Percentiles rank a stretch among this genome's conserved stretches.
These are phyloP conservation scores for Aspergillus versicolor DNA, from an alignment of 2,329 filamentous ascomycete genomes.

Conservation along the genomic window DNA sequence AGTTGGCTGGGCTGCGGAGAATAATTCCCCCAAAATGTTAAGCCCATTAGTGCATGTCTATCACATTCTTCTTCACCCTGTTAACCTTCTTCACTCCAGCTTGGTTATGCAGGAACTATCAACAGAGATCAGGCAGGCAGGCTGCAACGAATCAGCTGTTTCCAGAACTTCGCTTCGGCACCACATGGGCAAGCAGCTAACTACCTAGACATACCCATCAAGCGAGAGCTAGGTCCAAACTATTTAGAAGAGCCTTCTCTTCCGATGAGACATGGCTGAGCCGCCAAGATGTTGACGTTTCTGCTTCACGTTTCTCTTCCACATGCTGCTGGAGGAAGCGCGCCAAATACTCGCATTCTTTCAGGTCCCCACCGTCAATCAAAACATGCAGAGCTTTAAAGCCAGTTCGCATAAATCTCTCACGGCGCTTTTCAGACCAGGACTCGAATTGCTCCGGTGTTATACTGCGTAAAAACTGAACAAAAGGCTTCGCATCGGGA, in stretches of 20 bases:
- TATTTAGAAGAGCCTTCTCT: slow-evolving; percentile 26
- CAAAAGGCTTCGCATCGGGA: slow-evolving; percentile 32
- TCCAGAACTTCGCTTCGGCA: background rate
- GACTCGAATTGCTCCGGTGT: slow-evolving; percentile 20
- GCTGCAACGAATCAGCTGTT: background rate
- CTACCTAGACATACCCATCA: slow-evolving; percentile 11
- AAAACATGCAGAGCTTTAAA: slow-evolving; percentile 41
- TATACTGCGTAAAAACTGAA: slow-evolving; percentile 27
- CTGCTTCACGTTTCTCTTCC: slow-evolving; percentile 21
- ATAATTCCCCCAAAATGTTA: slow-evolving; percentile 4
- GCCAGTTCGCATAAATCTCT: slow-evolving; percentile 32
- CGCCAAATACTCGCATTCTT: slow-evolving; percentile 31
- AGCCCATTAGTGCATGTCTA: slow-evolving; percentile 2
- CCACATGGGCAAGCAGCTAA: background rate
- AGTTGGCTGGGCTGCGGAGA: slow-evolving; percentile 19
- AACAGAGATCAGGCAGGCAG: slow-evolving; percentile 1
- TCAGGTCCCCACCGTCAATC: slow-evolving; percentile 30
- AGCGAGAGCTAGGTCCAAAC: slow-evolving; percentile 23
- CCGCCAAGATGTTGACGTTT: slow-evolving; percentile 9
- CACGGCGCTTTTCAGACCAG: slow-evolving; percentile 23
- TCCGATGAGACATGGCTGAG: slow-evolving; percentile 18
- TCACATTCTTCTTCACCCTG: background rate
- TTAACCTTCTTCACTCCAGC: background rate
- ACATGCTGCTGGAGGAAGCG: slow-evolving; percentile 32
- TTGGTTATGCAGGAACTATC: slow-evolving; percentile 1